A percentile compares a stretch with the other conserved stretches of the same genome.
Conservation (phyloP, 2,329 filamentous ascomycete genomes). For the Phaeoacremonium minimum region DNA sequence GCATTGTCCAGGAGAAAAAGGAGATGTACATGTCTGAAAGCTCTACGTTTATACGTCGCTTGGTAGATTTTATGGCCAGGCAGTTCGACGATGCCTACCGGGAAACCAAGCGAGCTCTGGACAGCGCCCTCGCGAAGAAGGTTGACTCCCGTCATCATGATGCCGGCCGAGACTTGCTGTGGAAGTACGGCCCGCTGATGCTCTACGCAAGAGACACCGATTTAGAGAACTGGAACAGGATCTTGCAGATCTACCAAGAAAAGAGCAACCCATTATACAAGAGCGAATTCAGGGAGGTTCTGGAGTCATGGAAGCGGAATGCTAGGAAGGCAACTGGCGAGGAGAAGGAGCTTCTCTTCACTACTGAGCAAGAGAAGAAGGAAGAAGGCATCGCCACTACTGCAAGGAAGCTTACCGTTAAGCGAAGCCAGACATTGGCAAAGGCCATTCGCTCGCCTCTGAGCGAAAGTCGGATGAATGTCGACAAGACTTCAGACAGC, state of each 20-base stretch:
- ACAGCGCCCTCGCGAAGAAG: constrained; percentile 58
- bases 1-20: constrained; percentile 90
- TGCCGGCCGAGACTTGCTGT: constrained; percentile 67
- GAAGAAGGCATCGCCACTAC: constrained; percentile 68
- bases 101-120: constrained; percentile 62
- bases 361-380: constrained; percentile 77
- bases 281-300: constrained; percentile 74
- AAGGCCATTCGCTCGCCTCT: constrained; percentile 66
- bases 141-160: constrained; percentile 70
- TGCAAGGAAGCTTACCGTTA: constrained; percentile 87
- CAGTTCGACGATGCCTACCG: constrained; percentile 75
- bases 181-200: constrained; percentile 84
- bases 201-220: constrained; percentile 87
- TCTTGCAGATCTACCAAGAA: constrained; percentile 77
- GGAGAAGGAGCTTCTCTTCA: constrained; percentile 83
- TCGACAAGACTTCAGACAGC: constrained; percentile 56
- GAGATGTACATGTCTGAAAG: constrained; percentile 80
- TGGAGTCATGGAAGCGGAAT: constrained; percentile 74
- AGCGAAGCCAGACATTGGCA: constrained; percentile 83
- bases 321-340: constrained; percentile 72
- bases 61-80: constrained; percentile 76
- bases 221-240: constrained; percentile 71
- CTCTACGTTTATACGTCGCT: constrained; percentile 68
- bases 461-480: constrained; percentile 48
- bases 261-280: constrained; percentile 74